Evolutionary conservation across 148 eudicot species (phyloP).

Genomic region (Camellia granthamiana): DNA sequence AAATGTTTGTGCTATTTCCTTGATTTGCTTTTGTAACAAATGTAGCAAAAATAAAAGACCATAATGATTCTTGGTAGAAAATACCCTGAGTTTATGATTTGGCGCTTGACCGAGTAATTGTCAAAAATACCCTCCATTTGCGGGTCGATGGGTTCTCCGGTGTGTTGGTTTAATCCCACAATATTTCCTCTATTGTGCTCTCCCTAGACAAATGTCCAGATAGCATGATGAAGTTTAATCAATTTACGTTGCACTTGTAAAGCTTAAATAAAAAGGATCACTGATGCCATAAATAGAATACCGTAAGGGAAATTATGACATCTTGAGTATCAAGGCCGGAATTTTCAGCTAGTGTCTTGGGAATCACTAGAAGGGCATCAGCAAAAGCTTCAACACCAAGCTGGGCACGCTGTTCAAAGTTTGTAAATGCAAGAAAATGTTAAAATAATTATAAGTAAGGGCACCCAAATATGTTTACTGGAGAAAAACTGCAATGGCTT

Average conservation of each 20-base stretch:
- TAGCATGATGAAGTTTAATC: constrained; percentile 1
- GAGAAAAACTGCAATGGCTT: not conserved
- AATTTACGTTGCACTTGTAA: not conserved
- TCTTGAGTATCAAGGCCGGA: constrained; percentile 95
- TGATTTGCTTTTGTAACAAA: not conserved
- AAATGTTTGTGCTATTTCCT: not conserved
- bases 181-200: constrained; percentile 92
- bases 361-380: constrained; percentile 86
- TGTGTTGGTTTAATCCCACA: constrained; percentile 77
- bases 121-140: constrained; percentile 98
- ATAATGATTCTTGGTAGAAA: not conserved
- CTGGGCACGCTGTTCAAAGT: constrained; percentile 70
- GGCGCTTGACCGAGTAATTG: constrained; percentile 90
- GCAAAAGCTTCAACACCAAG: constrained; percentile 97
- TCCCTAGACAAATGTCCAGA: constrained; percentile 43
- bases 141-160: constrained; percentile 88
- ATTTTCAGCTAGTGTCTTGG: constrained; percentile 94
- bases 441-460: not conserved
- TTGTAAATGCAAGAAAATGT: constrained; percentile 13
- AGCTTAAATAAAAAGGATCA: not conserved
- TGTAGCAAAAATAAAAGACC: not conserved
- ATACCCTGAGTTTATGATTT: constrained; percentile 89
- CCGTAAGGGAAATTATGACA: constrained; percentile 77
- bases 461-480: not conserved
- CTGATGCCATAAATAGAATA: constrained; percentile 12